A percentile compares a stretch with the other conserved stretches of the same genome.
phyloP scores from a whole-genome alignment of 768 basidiomycete genomes.

The Tricholoma flavovirens region DNA sequence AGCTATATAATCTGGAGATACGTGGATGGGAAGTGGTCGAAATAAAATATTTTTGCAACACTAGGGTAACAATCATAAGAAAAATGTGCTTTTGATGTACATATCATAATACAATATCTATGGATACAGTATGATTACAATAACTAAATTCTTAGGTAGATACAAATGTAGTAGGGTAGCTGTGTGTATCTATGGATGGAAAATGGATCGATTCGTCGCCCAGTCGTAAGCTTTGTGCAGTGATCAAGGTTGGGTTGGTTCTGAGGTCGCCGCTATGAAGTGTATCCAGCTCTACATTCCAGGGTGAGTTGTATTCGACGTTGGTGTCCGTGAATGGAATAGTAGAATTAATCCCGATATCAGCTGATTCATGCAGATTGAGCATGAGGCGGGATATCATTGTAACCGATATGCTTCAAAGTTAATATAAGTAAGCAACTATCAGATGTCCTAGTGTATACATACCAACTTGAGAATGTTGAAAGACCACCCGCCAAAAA shows the following conservation, averaged over 20 bases:
- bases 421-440: neutral
- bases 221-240: neutral
- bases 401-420: constrained; percentile 40
- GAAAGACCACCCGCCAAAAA: constrained; percentile 42
- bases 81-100: neutral
- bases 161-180: neutral
- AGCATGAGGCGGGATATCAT: constrained; percentile 54
- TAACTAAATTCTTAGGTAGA: neutral
- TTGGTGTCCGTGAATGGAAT: constrained; percentile 15
- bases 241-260: neutral
- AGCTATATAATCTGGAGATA: too few relatives aligned
- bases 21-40: too few relatives aligned
- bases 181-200: neutral
- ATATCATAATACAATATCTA: neutral
- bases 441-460: neutral
- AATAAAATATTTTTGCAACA: too few relatives aligned
- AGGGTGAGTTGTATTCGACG: constrained; percentile 12
- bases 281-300: constrained; percentile 23
- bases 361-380: constrained; percentile 42
- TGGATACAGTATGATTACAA: neutral
- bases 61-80: neutral
- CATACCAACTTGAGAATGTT: constrained; percentile 45
- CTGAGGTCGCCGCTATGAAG: constrained; percentile 15
- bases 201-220: neutral
- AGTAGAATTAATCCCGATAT: constrained; percentile 28